These are phyloP conservation scores for Yamadazyma phyllophila DNA, from an alignment of 805 yeast species.

Conservation along the genomic window DNA sequence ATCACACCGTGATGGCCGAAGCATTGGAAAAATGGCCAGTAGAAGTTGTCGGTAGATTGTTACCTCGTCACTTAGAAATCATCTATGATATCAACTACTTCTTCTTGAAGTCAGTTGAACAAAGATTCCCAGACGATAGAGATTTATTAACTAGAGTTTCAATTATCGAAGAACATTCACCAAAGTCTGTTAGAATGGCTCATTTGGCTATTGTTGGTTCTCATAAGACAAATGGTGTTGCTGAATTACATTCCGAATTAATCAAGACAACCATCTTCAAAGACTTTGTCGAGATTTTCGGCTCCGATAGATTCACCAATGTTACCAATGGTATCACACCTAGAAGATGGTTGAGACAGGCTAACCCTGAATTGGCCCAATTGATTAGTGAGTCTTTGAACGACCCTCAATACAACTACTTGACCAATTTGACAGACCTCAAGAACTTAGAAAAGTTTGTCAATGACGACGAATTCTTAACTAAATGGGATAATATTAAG, in stretches of 20 bases:
- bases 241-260: slow-evolving; percentile 89
- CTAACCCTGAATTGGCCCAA: slow-evolving; percentile 77
- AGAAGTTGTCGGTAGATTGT: slow-evolving; percentile 67
- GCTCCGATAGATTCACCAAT: slow-evolving; percentile 79
- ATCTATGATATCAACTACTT: slow-evolving; percentile 79
- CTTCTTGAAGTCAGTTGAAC: slow-evolving; percentile 75
- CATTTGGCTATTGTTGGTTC: slow-evolving; percentile 87
- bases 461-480: slow-evolving; percentile 66
- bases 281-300: slow-evolving; percentile 83
- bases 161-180: slow-evolving; percentile 75
- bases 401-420: slow-evolving; percentile 58
- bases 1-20: slow-evolving; percentile 93
- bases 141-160: slow-evolving; percentile 70
- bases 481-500: slow-evolving; percentile 71
- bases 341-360: slow-evolving; percentile 93
- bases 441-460: slow-evolving; percentile 64
- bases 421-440: slow-evolving; percentile 65
- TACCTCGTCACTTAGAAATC: slow-evolving; percentile 90
- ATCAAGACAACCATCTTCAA: slow-evolving; percentile 85
- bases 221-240: slow-evolving; percentile 93
- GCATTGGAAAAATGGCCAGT: slow-evolving; percentile 97
- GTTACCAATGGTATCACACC: slow-evolving; percentile 96
- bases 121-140: slow-evolving; percentile 71
- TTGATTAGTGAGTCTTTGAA: slow-evolving; percentile 72
- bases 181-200: slow-evolving; percentile 91